Base-by-base conservation (phyloP, 768 basidiomycete species). In the Boletus insuetus region DNA sequence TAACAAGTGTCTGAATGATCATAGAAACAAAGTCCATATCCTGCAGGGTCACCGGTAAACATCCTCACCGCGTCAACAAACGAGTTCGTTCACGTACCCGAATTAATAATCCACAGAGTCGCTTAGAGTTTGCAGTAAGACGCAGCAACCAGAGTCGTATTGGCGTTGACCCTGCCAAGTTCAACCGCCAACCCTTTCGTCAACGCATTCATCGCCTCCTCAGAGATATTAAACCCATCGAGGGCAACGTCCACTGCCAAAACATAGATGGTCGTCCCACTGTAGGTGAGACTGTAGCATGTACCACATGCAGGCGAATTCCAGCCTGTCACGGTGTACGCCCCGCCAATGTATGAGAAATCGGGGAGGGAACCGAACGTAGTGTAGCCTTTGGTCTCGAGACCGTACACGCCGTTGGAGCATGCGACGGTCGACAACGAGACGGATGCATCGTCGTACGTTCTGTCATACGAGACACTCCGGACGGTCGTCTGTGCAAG, bases 151-250 rank as follows among this genome's bases (percentile, higher is more conserved):
- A 79, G 67, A 4, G 56, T 69, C 7, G 79, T 68, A 10, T 66
- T 72, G 14, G 82, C 81, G 12, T 72, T 45, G 22, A 86, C 73
- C 22, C 78, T 69, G 10, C 85, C 85, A 24, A 81, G 63, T 37
- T 74, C 62, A 39, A 67, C 72, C 0, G 78, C 85, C 60, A 79
- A 69, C 39, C 72, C 74, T 46, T 71, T 68, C 12, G 84, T 85
- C 55, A 85, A 64, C 13, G 60, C 61, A 55, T 85, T 78, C 82
- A 85, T 80, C n/a, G 83, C 82, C 19, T 63, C 68, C 57, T 76
- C 61, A 0, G 81, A 77, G 26, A 85, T 65, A 52, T 81, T 82
- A 58, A 82, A 83, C 8, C 38, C 38, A 7, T 39, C 38, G 3
- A 5, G 26, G 11, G 61, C 57, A 16, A 46, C 46, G 39, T 74